Evolutionary conservation across 1,284 basidiomycete genomes (phyloP).

Genomic region (Ceratobasidium sp.): DNA sequence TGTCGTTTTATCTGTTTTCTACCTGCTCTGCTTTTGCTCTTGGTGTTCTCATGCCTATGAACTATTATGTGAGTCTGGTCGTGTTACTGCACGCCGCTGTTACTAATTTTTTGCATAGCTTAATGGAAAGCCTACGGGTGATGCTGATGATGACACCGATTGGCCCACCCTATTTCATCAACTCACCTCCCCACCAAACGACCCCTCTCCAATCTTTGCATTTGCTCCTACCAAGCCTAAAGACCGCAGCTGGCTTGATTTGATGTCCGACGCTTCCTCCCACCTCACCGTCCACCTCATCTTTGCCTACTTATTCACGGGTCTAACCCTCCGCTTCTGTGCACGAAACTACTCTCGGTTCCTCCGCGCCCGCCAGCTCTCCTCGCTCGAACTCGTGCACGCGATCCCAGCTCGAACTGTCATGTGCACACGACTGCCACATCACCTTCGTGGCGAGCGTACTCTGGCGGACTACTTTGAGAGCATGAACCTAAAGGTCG

Average conservation of each 20-base stretch:
- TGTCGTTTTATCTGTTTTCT: constrained; percentile 91
- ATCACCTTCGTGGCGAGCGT: constrained; percentile 85
- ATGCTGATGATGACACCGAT: constrained; percentile 65
- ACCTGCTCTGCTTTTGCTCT: constrained; percentile 86
- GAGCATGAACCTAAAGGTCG: constrained; percentile 81
- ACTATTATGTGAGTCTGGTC: constrained; percentile 75
- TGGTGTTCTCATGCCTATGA: constrained; percentile 88
- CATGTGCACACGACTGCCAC: constrained; percentile 86
- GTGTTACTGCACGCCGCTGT: background rate
- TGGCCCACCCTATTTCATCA: constrained; percentile 58
- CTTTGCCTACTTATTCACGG: constrained; percentile 94
- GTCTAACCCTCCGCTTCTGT: constrained; percentile 86
- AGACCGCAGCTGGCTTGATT: constrained; percentile 73
- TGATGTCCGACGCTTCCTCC: constrained; percentile 87
- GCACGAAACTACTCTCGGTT: constrained; percentile 92
- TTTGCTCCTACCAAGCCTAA: constrained; percentile 50
- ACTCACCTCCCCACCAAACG: constrained; percentile 45
- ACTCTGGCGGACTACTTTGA: constrained; percentile 95
- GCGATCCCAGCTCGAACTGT: constrained; percentile 95
- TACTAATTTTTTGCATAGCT: constrained; percentile 65
- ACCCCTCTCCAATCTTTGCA: constrained; percentile 13
- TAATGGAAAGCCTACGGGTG: constrained; percentile 74
- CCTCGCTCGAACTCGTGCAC: constrained; percentile 93
- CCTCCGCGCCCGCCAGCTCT: constrained; percentile 92
- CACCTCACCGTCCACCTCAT: constrained; percentile 89